Evolutionary conservation across 139 green algal species (phyloP).

Genomic region (Ettlia oleoabundans): DNA sequence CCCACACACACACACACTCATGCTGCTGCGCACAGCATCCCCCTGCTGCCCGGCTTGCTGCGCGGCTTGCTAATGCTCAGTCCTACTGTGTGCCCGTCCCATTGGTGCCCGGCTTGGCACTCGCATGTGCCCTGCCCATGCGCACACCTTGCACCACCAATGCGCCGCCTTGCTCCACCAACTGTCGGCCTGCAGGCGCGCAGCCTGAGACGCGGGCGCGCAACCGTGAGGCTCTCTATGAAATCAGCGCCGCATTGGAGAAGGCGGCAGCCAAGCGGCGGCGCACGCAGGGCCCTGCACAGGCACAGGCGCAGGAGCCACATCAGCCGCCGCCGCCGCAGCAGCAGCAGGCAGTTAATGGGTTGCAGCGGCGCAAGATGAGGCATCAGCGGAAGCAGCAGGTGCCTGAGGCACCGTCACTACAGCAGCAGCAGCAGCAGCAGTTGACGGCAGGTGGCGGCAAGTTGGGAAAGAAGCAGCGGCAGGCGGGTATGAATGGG

Average conservation of each 20-base stretch:
- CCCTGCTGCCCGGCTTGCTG: no score
- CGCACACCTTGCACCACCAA: no score
- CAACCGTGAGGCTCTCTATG: slow-evolving; percentile 77
- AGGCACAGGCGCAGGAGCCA: slow-evolving; percentile 13
- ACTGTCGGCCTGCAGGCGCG: slow-evolving; percentile 57
- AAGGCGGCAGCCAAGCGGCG: slow-evolving; percentile 33
- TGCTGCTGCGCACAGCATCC: not conserved
- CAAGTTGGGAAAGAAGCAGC: slow-evolving; percentile 19
- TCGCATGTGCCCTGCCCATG: no score
- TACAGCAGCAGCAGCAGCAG: not conserved
- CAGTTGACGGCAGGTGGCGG: not conserved
- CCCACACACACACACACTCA: not conserved
- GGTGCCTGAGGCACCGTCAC: not conserved
- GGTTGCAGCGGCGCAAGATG: not conserved
- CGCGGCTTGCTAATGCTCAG: no score
- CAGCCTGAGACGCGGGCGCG: slow-evolving; percentile 40
- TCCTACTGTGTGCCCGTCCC: no score
- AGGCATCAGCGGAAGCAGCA: not conserved
- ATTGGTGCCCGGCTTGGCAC: no score
- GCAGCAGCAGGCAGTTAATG: no score
- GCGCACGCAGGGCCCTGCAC: not conserved
- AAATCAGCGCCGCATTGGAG: slow-evolving; percentile 59
- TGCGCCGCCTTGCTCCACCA: no score
- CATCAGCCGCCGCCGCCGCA: not conserved
- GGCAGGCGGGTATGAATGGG: not conserved